These are phyloP conservation scores for Oryza longistaminata DNA, from an alignment of 176 grass and related monocot species.

Conservation along the genomic window DNA sequence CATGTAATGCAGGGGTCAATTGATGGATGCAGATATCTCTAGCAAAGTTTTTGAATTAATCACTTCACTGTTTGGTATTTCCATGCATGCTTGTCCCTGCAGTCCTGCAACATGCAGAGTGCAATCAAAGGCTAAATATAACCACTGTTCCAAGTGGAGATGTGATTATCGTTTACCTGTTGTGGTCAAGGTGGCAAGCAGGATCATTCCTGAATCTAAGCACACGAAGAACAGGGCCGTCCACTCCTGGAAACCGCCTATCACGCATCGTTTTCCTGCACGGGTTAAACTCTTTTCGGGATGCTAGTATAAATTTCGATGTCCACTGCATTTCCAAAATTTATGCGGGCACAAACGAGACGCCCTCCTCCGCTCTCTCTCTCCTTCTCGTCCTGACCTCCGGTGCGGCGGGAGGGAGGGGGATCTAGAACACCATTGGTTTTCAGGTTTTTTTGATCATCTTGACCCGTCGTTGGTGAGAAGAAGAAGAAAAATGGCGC, in stretches of 20 bases:
- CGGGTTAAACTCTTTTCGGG: neutral
- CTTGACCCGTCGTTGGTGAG: neutral
- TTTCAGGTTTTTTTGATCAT: neutral
- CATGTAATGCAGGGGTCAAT: neutral
- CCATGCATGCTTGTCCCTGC: too few species aligned
- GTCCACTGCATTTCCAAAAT: neutral
- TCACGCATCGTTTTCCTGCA: neutral
- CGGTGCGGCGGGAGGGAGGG: conserved; percentile 33
- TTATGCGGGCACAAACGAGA: conserved; percentile 14
- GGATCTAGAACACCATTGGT: neutral
- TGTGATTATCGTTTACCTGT: neutral
- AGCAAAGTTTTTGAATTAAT: neutral
- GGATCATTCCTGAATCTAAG: conserved; percentile 18
- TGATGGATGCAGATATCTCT: neutral
- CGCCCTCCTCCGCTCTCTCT: neutral
- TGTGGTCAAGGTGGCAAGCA: neutral
- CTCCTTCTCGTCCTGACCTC: conserved; percentile 22
- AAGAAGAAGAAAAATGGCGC: neutral
- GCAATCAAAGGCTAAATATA: neutral
- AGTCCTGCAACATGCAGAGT: neutral
- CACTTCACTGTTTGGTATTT: neutral
- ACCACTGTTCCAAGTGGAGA: conserved; percentile 9
- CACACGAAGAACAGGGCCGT: conserved; percentile 1
- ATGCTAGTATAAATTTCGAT: neutral
- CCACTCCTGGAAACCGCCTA: neutral